A percentile compares a stretch with the other conserved stretches of the same genome.
Conservation (phyloP, 345 rosid species). For the Hibiscus syriacus region DNA sequence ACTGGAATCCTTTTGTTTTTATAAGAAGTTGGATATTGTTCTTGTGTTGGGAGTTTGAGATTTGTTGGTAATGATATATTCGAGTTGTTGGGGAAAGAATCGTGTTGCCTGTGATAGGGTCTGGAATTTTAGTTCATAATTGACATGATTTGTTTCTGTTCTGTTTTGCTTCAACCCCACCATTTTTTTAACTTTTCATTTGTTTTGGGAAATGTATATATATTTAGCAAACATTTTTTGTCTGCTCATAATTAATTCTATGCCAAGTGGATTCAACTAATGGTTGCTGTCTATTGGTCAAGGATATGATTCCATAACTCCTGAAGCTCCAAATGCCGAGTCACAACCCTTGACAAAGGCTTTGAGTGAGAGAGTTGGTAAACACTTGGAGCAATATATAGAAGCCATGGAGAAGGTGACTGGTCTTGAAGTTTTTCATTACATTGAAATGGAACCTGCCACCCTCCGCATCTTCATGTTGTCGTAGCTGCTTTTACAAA, state of each 20-base stretch:
- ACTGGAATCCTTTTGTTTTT: neutral
- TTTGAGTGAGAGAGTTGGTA: conserved; percentile 59
- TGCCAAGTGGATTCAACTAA: conserved; percentile 6
- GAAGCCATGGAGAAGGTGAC: conserved; percentile 93
- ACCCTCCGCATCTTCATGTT: neutral
- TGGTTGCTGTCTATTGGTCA: conserved; percentile 28
- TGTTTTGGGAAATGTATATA: neutral
- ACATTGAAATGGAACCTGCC: neutral
- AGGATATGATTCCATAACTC: conserved; percentile 83
- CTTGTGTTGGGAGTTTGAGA: neutral
- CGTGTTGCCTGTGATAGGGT: neutral
- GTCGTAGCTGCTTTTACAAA: neutral
- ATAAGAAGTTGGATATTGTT: neutral
- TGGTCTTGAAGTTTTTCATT: neutral
- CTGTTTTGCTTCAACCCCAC: neutral
- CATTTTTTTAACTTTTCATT: neutral
- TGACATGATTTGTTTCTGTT: neutral
- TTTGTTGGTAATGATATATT: neutral
- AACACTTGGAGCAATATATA: conserved; percentile 50
- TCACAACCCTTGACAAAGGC: conserved; percentile 52
- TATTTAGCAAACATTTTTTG: neutral
- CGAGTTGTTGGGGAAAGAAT: neutral
- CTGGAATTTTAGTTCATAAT: neutral
- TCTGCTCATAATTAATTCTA: neutral
- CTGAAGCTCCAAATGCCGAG: conserved; percentile 73